Percentiles rank a stretch among this genome's conserved stretches.
These are phyloP conservation scores for Venturia asperata DNA, from an alignment of 2,329 filamentous ascomycete species.

Conservation along the genomic window DNA sequence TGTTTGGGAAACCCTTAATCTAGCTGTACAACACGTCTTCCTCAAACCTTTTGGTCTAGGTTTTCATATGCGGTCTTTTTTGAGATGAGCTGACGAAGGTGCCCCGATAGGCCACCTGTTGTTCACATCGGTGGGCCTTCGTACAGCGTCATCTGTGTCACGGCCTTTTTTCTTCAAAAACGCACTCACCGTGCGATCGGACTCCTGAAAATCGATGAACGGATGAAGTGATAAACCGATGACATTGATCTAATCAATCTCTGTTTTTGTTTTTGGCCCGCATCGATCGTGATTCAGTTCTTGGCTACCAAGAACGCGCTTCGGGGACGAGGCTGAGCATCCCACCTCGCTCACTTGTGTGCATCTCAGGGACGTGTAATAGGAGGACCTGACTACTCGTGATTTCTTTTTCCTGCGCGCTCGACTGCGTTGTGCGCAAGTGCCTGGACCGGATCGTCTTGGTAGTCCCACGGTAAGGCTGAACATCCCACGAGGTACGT, in stretches of 20 bases:
- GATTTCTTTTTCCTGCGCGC: too few species aligned
- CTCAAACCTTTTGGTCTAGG: neutral
- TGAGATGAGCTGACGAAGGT: too few species aligned
- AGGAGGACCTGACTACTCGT: too few species aligned
- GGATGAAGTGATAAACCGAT: too few species aligned
- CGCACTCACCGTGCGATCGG: too few species aligned
- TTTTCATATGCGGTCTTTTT: neutral
- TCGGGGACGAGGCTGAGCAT: neutral
- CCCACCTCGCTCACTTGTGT: neutral
- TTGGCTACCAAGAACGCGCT: neutral
- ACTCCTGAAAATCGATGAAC: too few species aligned
- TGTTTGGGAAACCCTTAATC: neutral
- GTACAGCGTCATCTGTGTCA: too few species aligned
- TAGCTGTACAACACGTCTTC: neutral
- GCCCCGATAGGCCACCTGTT: too few species aligned
- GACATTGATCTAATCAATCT: neutral
- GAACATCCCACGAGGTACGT: conserved; percentile 3
- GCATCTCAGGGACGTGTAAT: too few species aligned
- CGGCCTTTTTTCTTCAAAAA: too few species aligned
- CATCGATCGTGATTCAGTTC: neutral
- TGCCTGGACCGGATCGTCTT: neutral
- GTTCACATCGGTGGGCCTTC: too few species aligned
- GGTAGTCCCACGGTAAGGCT: neutral
- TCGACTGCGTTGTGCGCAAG: too few species aligned
- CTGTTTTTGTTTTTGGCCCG: neutral